A percentile compares a stretch with the other conserved stretches of the same genome.
Conservation (phyloP, 129 eudicot species). For the Chrysanthemum lavandulifolium region DNA sequence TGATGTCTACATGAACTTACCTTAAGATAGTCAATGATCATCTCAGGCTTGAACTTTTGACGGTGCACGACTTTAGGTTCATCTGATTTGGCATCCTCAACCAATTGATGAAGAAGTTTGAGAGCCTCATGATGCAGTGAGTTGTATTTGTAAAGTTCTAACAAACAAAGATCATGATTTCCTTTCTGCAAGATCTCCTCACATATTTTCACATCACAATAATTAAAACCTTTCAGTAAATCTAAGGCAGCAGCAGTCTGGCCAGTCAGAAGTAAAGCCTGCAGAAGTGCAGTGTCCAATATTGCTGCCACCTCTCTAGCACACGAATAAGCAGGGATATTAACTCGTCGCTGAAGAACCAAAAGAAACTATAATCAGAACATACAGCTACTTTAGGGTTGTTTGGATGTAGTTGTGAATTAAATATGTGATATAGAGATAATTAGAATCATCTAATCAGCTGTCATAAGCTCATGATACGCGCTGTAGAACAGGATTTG, state of each 20-base stretch:
- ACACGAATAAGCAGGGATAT: conserved; percentile 57
- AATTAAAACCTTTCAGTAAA: conserved; percentile 77
- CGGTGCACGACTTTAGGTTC: conserved; percentile 47
- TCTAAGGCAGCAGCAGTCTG: conserved; percentile 73
- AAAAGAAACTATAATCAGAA: conserved; percentile 31
- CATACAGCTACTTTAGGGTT: not conserved
- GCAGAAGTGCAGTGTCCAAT: conserved; percentile 90
- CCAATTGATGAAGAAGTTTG: conserved; percentile 71
- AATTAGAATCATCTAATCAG: no score
- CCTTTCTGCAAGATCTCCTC: conserved; percentile 85
- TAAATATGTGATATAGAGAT: no score
- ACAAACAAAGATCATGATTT: conserved; percentile 56
- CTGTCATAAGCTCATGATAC: no score
- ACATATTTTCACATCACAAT: conserved; percentile 78
- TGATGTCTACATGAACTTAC: conserved; percentile 39
- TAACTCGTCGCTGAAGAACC: conserved; percentile 58
- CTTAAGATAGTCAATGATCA: conserved; percentile 87
- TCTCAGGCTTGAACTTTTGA: conserved; percentile 79
- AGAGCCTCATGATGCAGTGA: conserved; percentile 90
- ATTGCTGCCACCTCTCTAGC: conserved; percentile 87
- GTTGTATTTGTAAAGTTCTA: conserved; percentile 86
- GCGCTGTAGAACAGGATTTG: no score
- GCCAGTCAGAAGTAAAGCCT: conserved; percentile 83
- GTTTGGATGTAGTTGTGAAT: no score
- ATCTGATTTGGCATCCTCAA: conserved; percentile 71